A percentile compares a stretch with the other conserved stretches of the same genome.
phyloP scores from a whole-genome alignment of 1,284 basidiomycete genomes.

The Naganishia sp. region DNA sequence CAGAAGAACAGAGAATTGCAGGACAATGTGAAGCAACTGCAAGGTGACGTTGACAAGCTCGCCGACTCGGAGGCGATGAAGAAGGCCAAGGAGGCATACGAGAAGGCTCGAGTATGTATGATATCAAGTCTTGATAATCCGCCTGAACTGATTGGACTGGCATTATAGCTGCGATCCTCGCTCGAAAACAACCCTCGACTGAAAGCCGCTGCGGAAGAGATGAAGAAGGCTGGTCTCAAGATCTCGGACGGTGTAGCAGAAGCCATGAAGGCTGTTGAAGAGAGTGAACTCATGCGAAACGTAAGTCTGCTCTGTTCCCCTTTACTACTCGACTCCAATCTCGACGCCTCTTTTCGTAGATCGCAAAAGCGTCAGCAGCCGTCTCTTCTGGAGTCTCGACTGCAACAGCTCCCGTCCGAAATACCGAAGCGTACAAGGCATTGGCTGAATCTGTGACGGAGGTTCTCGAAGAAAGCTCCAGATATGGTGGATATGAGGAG shows the following conservation, averaged over 20 bases:
- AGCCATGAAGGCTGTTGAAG: slow-evolving; percentile 35
- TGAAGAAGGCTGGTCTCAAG: slow-evolving; percentile 84
- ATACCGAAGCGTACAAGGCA: slow-evolving; percentile 92
- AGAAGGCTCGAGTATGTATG: slow-evolving; percentile 74
- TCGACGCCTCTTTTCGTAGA: slow-evolving; percentile 54
- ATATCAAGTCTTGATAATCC: neutral
- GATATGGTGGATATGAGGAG: slow-evolving; percentile 92
- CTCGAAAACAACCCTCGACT: slow-evolving; percentile 96
- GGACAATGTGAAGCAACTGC: slow-evolving; percentile 93
- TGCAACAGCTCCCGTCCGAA: slow-evolving; percentile 88
- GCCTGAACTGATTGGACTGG: neutral
- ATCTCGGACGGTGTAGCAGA: slow-evolving; percentile 76
- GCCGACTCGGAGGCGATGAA: slow-evolving; percentile 98
- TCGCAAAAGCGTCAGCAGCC: slow-evolving; percentile 74
- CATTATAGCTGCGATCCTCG: slow-evolving; percentile 74
- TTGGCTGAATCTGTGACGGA: slow-evolving; percentile 86
- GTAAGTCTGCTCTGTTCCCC: slow-evolving; percentile 15
- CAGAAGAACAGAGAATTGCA: slow-evolving; percentile 91
- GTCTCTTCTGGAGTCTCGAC: slow-evolving; percentile 72
- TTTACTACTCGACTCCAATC: neutral
- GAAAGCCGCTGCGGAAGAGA: slow-evolving; percentile 84
- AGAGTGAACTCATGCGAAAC: slow-evolving; percentile 30
- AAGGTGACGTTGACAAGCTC: slow-evolving; percentile 94
- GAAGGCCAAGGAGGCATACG: slow-evolving; percentile 83
- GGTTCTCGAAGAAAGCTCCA: slow-evolving; percentile 89